Conservation (phyloP, 495 filamentous ascomycete species). For the Xylaria bambusicola region DNA sequence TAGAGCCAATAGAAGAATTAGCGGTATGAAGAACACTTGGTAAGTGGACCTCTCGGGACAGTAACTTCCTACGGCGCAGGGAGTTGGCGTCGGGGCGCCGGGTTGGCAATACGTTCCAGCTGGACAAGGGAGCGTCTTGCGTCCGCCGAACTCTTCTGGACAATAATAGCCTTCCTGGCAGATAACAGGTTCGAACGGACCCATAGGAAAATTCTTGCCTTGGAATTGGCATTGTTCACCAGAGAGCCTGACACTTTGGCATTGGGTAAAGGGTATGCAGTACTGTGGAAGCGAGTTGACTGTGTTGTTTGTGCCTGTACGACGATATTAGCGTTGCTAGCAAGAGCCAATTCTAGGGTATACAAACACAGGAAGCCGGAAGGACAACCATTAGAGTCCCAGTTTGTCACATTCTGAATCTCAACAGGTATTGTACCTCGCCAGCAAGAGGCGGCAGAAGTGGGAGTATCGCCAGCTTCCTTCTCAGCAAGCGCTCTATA, state of each 20-base stretch:
- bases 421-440: constrained; percentile 33
- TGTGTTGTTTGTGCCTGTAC: constrained; percentile 47
- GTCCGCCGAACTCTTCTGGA: constrained; percentile 34
- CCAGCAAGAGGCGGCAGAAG: constrained; percentile 39
- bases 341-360: not conserved
- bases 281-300: constrained; percentile 46
- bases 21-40: constrained; percentile 42
- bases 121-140: constrained; percentile 40
- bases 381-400: constrained; percentile 39
- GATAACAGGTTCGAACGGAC: constrained; percentile 46
- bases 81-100: constrained; percentile 43
- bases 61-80: constrained; percentile 41
- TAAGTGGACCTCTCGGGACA: constrained; percentile 41
- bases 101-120: constrained; percentile 46
- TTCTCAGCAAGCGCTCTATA: constrained; percentile 26
- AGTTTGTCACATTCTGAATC: constrained; percentile 38
- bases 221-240: constrained; percentile 32
- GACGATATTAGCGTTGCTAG: constrained; percentile 16
- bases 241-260: constrained; percentile 38
- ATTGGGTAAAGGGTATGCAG: constrained; percentile 45
- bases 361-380: constrained; percentile 45
- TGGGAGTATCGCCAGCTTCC: constrained; percentile 16
- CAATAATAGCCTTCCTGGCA: constrained; percentile 49
- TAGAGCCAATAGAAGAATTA: constrained; percentile 41
- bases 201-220: constrained; percentile 39